These are phyloP conservation scores for Cucumis hystrix DNA, from an alignment of 306 rosid genomes.

Conservation along the genomic window DNA sequence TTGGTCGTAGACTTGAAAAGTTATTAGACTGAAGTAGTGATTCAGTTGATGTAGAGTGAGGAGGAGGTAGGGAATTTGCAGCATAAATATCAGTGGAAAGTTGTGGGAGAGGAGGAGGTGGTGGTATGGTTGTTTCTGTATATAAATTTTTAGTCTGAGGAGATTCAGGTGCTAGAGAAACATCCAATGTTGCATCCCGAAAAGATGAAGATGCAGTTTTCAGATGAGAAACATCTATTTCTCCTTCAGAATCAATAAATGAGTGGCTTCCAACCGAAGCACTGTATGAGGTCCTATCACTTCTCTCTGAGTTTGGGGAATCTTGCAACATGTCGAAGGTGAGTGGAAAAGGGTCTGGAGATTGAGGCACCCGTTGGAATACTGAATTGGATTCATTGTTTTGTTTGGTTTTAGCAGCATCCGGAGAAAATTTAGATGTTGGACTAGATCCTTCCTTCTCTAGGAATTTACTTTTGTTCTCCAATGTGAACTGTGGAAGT, in stretches of 20 bases:
- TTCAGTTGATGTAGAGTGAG: constrained; percentile 20
- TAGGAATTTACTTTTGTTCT: constrained; percentile 13
- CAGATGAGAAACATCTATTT: not conserved
- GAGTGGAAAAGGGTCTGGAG: constrained; percentile 17
- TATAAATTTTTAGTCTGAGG: constrained; percentile 17
- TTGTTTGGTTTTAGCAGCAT: constrained; percentile 2
- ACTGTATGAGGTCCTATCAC: not conserved
- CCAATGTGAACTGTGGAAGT: constrained; percentile 6
- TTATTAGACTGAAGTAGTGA: constrained; percentile 11
- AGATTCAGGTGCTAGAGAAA: constrained; percentile 15
- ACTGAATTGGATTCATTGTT: constrained; percentile 1
- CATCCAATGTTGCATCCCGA: constrained; percentile 7
- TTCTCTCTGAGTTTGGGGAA: constrained; percentile 3
- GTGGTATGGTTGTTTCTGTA: constrained; percentile 37
- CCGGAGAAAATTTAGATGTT: constrained; percentile 27
- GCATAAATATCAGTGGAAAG: constrained; percentile 3
- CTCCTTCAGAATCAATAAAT: not conserved
- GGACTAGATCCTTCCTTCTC: constrained; percentile 11
- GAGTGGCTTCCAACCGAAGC: constrained; percentile 2
- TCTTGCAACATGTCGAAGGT: not conserved
- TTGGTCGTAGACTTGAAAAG: constrained; percentile 14
- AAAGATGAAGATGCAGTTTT: constrained; percentile 1
- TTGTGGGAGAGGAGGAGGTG: constrained; percentile 17
- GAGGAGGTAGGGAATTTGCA: constrained; percentile 19
- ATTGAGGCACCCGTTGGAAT: constrained; percentile 12